Evolutionary conservation across 23 red algal species (phyloP), one percentile per base, ranked within the genome.

Genomic region (Gracilaria gracilis): DNA sequence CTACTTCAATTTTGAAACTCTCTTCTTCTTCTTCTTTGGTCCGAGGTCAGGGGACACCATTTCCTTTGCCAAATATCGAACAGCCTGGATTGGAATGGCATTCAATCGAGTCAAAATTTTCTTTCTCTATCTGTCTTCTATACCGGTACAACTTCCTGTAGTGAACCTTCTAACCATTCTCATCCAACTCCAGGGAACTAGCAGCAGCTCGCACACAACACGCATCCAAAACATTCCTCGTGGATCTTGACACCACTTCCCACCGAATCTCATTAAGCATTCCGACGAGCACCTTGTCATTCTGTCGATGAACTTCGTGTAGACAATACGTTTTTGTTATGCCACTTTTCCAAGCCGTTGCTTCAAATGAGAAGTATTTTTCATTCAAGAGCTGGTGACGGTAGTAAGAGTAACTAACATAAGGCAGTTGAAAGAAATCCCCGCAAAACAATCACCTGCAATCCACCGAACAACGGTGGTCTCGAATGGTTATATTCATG

Each of bases 401-500:
- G 35, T 48, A 48, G 15, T 93, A 79, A 21, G 89, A 93, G 29
- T 28, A 79, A 23, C 38, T 48, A 4, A 93, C 90, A 6, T 81
- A 81, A 7, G 90, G 90, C 0, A 93, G 69, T 57, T 93, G 90
- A 32, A 86, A 86, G 72, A 93, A 93, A 37, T 93, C 90, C 9
- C 90, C 90, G 47, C 81, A 85, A 0, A n/a, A 85, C 67, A 53
- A 93, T 93, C 4, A 93, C 81, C 32, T 93, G 90, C 61, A 93
- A 67, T 14, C 90, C 90, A 59, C 90, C 90, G 69, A 93, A 93
- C 31, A 69, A 16, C 9, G 64, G 64, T 0, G 81, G 62, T 35
- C 14, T 29, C 33, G 39, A 19, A 32, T 40, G 36, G 2, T 38
- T 15, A 12, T 13, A 4, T 12, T 15, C 69, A 13, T 74, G 1